Evolutionary conservation across 2,329 filamentous ascomycete species (phyloP), one percentile per base, ranked within the genome.

Genomic region (Phaeosphaeria sp.): DNA sequence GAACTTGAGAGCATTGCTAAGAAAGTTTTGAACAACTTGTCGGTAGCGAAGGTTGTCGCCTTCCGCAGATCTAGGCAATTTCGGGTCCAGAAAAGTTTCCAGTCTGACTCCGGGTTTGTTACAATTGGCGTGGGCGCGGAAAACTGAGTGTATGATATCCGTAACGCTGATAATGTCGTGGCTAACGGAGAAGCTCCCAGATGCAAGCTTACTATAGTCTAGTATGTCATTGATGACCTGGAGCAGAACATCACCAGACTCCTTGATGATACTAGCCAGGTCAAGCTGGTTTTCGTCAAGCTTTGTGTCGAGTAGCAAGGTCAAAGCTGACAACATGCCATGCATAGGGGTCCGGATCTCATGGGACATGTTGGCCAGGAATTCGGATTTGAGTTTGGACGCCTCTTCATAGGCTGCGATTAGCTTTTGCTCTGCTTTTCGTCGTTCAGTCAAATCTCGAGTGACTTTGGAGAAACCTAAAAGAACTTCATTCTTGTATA

Each of bases 341-440:
- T 88, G 85, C 82, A 89, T 87, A 0, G 87, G 87, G 0, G 86
- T 89, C 43, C 86, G 81, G 54, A 89, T 86, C 69, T 89, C 86
- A 65, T 89, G 87, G 49, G 81, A 84, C 83, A 89, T 88, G 67
- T 88, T 87, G 51, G 84, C 85, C 23, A 88, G 71, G 60, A 88
- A 89, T 27, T 87, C 84, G 4, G 82, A 85, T 70, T 88, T 88
- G 56, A 88, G 72, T 62, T 84, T 84, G n/a, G 84, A 83, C n/a
- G 85, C 83, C 71, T 88, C 85, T 65, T 88, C 85, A 61, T 84
- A 87, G 1, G 84, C 85, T 11, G 81, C 74, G 44, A 87, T 84
- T 18, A 87, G 72, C 2, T 81, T 81, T n/a, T 80, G 73, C 67
- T 87, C 85, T 13, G 82, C 81, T 44, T 81, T 82, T 55, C 83